Evolutionary conservation across 1,284 basidiomycete species (phyloP).

Genomic region (Sporisorium sorghi): DNA sequence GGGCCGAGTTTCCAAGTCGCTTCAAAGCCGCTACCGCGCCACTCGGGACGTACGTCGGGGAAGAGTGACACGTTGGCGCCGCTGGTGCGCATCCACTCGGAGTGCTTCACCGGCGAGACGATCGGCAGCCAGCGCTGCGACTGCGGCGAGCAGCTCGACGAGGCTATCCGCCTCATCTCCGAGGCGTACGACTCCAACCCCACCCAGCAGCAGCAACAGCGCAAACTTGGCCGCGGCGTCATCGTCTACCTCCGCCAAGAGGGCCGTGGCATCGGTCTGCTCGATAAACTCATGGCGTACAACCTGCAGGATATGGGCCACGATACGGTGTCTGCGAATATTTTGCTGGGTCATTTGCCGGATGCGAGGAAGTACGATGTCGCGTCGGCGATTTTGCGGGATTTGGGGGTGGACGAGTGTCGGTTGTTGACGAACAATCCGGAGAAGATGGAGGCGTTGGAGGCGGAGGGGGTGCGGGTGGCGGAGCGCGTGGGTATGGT

Average conservation of each 20-base stretch:
- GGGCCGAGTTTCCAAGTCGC: slow-evolving; percentile 75
- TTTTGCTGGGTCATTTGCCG: slow-evolving; percentile 92
- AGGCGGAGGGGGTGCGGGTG: slow-evolving; percentile 83
- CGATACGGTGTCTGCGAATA: slow-evolving; percentile 96
- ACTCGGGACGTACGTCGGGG: no score
- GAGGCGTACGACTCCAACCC: slow-evolving; percentile 66
- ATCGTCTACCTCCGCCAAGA: slow-evolving; percentile 98
- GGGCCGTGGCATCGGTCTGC: slow-evolving; percentile 94
- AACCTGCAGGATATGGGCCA: slow-evolving; percentile 98
- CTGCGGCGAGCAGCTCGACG: slow-evolving; percentile 97
- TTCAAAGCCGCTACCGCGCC: slow-evolving; percentile 70
- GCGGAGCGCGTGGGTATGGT: slow-evolving; percentile 92
- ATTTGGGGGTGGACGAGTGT: slow-evolving; percentile 80
- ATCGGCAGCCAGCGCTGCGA: slow-evolving; percentile 98
- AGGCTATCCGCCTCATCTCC: slow-evolving; percentile 89
- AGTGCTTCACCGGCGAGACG: slow-evolving; percentile 98
- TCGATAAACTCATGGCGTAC: slow-evolving; percentile 97
- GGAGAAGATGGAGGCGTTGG: slow-evolving; percentile 90
- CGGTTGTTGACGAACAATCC: slow-evolving; percentile 96
- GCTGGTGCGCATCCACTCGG: slow-evolving; percentile 94
- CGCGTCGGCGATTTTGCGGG: slow-evolving; percentile 87
- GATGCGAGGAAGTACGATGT: slow-evolving; percentile 94
- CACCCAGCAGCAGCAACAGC: slow-evolving; percentile 1
- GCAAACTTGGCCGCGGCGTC: slow-evolving; percentile 75
- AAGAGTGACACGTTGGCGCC: slow-evolving; percentile 74